A percentile compares a stretch with the other conserved stretches of the same genome.
These are phyloP conservation scores for Lachnellula suecica DNA, from an alignment of 2,329 filamentous ascomycete genomes.

Conservation along the genomic window DNA sequence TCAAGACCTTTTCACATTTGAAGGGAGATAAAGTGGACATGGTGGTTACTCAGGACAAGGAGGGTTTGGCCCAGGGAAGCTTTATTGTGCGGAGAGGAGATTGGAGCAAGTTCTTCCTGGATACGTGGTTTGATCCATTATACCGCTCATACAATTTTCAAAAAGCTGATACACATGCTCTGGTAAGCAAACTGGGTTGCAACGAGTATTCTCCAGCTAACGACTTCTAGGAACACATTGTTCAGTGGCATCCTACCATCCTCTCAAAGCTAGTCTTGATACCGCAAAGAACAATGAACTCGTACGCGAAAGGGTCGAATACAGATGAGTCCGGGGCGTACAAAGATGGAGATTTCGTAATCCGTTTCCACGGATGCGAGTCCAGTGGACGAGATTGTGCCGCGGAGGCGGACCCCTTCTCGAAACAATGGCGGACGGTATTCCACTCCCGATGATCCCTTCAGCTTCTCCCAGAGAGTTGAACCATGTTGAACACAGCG, in stretches of 20 bases:
- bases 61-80: slow-evolving; percentile 74
- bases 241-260: slow-evolving; percentile 96
- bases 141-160: slow-evolving; percentile 96
- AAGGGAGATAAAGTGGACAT: slow-evolving; percentile 76
- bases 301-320: slow-evolving; percentile 56
- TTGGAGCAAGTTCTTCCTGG: slow-evolving; percentile 90
- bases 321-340: slow-evolving; percentile 60
- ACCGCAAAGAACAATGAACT: slow-evolving; percentile 81
- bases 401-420: slow-evolving; percentile 55
- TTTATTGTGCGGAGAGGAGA: slow-evolving; percentile 81
- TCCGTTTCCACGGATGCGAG: slow-evolving; percentile 75
- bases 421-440: slow-evolving; percentile 33
- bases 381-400: slow-evolving; percentile 63
- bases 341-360: slow-evolving; percentile 80
- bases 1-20: slow-evolving; percentile 88
- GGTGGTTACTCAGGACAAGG: slow-evolving; percentile 79
- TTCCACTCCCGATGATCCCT: slow-evolving; percentile 26
- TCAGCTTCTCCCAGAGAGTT: slow-evolving; percentile 5
- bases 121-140: slow-evolving; percentile 94
- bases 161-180: slow-evolving; percentile 86
- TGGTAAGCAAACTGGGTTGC: slow-evolving; percentile 56
- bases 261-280: slow-evolving; percentile 85
- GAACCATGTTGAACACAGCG: slow-evolving; percentile 16
- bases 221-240: slow-evolving; percentile 69
- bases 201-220: slow-evolving; percentile 1